phyloP scores from a whole-genome alignment of 2,329 filamentous ascomycete species.

The Fusarium humuli region DNA sequence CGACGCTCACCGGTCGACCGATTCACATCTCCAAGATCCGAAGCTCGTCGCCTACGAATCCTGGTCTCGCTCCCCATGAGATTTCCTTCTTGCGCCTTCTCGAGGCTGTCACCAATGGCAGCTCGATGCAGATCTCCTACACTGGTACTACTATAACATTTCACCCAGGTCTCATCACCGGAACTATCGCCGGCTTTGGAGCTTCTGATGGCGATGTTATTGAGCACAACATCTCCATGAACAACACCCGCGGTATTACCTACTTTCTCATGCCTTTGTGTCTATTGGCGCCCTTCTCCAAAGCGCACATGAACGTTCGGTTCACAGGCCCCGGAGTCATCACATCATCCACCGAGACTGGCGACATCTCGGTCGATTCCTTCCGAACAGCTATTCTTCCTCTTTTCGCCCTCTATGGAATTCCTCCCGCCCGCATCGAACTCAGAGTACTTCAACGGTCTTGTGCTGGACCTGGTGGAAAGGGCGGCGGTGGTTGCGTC shows the following conservation, averaged over 20 bases:
- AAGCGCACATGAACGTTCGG: slow-evolving; percentile 88
- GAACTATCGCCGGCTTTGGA: slow-evolving; percentile 80
- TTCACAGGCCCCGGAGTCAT: slow-evolving; percentile 94
- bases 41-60: slow-evolving; percentile 83
- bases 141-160: slow-evolving; percentile 94
- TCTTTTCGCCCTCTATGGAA: slow-evolving; percentile 90
- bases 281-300: slow-evolving; percentile 91
- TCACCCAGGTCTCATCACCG: slow-evolving; percentile 91
- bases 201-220: slow-evolving; percentile 79
- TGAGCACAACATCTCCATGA: slow-evolving; percentile 81
- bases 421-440: slow-evolving; percentile 82
- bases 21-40: slow-evolving; percentile 96
- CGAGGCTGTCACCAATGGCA: slow-evolving; percentile 94
- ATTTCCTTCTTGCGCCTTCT: slow-evolving; percentile 95
- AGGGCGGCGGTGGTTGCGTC: slow-evolving; percentile 90
- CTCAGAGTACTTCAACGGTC: slow-evolving; percentile 83
- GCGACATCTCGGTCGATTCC: slow-evolving; percentile 91
- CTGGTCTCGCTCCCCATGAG: slow-evolving; percentile 91
- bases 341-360: slow-evolving; percentile 82
- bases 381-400: slow-evolving; percentile 94
- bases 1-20: slow-evolving; percentile 89
- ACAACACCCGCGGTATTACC: slow-evolving; percentile 82
- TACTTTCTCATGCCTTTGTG: slow-evolving; percentile 94
- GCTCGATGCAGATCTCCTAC: slow-evolving; percentile 93
- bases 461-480: slow-evolving; percentile 78